Evolutionary conservation across 108 stramenopile genomes (phyloP).

Genomic region (Conticribra guillardii): DNA sequence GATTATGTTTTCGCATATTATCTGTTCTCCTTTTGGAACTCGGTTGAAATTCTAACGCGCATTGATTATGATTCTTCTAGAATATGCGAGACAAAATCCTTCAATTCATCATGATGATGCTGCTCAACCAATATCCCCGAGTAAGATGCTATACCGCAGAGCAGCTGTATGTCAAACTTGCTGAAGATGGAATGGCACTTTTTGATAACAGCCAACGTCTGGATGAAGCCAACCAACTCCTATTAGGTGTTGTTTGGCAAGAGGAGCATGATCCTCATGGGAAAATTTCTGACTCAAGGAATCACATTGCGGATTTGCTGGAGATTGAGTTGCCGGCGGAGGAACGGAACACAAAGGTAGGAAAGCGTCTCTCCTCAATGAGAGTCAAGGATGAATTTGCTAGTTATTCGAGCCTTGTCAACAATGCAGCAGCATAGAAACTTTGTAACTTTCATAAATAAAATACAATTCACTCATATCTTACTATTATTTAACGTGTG

Average conservation of each 20-base stretch:
- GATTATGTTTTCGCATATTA: neutral
- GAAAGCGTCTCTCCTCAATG: conserved; percentile 2
- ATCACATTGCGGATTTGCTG: conserved; percentile 50
- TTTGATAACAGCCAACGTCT: conserved; percentile 19
- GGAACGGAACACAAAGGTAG: conserved; percentile 20
- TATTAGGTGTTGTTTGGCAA: conserved; percentile 51
- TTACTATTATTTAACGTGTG: too few relatives aligned
- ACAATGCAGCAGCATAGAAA: conserved; percentile 6
- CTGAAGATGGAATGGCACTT: conserved; percentile 57
- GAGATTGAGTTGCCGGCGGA: conserved; percentile 29
- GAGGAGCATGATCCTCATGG: conserved; percentile 44
- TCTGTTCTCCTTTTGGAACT: neutral
- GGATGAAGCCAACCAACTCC: conserved; percentile 48
- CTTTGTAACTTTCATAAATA: neutral
- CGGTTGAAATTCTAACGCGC: neutral
- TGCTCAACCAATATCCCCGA: conserved; percentile 88
- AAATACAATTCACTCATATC: neutral
- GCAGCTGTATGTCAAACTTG: conserved; percentile 81
- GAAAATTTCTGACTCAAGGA: conserved; percentile 33
- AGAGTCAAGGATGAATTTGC: conserved; percentile 53
- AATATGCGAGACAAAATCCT: conserved; percentile 51
- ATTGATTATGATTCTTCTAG: neutral
- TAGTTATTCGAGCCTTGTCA: conserved; percentile 54
- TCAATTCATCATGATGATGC: conserved; percentile 66
- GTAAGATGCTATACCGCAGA: conserved; percentile 87